A percentile compares a stretch with the other conserved stretches of the same genome.
Evolutionary conservation across 1,139 yeast genomes (phyloP).

Genomic region (Arxiozyma telluris): DNA sequence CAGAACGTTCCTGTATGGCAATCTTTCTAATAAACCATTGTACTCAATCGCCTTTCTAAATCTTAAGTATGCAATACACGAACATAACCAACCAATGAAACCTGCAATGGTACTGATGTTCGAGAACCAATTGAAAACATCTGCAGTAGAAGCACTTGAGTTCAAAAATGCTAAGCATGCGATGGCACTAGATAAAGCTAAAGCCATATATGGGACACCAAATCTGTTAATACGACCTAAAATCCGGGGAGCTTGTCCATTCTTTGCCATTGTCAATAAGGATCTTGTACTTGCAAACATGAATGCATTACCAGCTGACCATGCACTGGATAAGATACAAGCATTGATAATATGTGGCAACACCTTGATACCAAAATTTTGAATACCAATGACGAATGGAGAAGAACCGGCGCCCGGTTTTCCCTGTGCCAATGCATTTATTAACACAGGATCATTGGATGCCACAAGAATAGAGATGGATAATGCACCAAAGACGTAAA

Average conservation of each 20-base stretch:
- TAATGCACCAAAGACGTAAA: slow-evolving; percentile 39
- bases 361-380: slow-evolving; percentile 41
- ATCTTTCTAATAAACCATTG: slow-evolving; percentile 44
- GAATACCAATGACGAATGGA: slow-evolving; percentile 47
- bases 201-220: slow-evolving; percentile 40
- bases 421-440: slow-evolving; percentile 27
- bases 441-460: slow-evolving; percentile 35
- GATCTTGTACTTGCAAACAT: slow-evolving; percentile 39
- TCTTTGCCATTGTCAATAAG: slow-evolving; percentile 40
- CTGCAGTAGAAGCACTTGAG: slow-evolving; percentile 33
- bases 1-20: slow-evolving; percentile 39
- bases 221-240: slow-evolving; percentile 36
- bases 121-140: slow-evolving; percentile 59
- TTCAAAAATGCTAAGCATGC: slow-evolving; percentile 36
- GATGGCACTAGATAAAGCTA: slow-evolving; percentile 26
- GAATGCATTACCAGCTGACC: slow-evolving; percentile 43
- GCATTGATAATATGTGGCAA: slow-evolving; percentile 45
- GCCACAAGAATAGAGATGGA: slow-evolving; percentile 42
- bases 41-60: slow-evolving; percentile 52
- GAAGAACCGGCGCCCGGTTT: slow-evolving; percentile 44
- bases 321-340: slow-evolving; percentile 43
- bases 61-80: slow-evolving; percentile 53
- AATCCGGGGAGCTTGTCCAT: slow-evolving; percentile 41
- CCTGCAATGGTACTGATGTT: slow-evolving; percentile 75
- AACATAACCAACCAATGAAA: slow-evolving; percentile 63